Conservation (phyloP, 2,329 filamentous ascomycete species). For the Beauveria brongniartii region DNA sequence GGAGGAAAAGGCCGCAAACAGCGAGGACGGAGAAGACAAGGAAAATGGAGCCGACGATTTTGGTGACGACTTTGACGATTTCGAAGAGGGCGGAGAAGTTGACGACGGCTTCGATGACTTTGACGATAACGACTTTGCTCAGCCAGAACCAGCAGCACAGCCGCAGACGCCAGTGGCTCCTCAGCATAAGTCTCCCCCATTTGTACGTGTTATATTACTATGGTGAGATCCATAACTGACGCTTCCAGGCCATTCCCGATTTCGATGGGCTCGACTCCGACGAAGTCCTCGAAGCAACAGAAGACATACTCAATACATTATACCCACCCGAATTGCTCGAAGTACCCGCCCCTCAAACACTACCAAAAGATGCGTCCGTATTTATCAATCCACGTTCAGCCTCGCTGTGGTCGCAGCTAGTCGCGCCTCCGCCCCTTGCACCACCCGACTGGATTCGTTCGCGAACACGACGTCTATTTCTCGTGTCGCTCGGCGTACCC, state of each 20-base stretch:
- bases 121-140: constrained; percentile 64
- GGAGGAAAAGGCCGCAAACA: background rate
- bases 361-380: constrained; percentile 51
- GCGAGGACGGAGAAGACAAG: constrained; percentile 20
- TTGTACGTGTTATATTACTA: constrained; percentile 28
- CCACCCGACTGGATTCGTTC: constrained; percentile 98
- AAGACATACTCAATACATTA: constrained; percentile 58
- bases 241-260: constrained; percentile 54
- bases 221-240: background rate
- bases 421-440: constrained; percentile 87
- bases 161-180: constrained; percentile 22
- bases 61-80: constrained; percentile 55
- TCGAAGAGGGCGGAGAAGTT: constrained; percentile 49
- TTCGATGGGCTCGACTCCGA: constrained; percentile 54
- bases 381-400: constrained; percentile 81
- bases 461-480: constrained; percentile 85
- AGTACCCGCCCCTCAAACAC: constrained; percentile 40
- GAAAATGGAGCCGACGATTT: constrained; percentile 38
- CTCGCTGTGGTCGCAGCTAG: constrained; percentile 92
- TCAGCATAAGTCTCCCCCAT: constrained; percentile 35
- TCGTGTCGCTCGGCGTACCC: constrained; percentile 90
- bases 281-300: constrained; percentile 51
- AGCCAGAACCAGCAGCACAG: constrained; percentile 23
- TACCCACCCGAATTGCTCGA: constrained; percentile 53
- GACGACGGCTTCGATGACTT: constrained; percentile 60